Percentiles rank a stretch among this genome's conserved stretches.
Evolutionary conservation across 73 alveolate species (phyloP).

Genomic region (Symbiodinium natans): DNA sequence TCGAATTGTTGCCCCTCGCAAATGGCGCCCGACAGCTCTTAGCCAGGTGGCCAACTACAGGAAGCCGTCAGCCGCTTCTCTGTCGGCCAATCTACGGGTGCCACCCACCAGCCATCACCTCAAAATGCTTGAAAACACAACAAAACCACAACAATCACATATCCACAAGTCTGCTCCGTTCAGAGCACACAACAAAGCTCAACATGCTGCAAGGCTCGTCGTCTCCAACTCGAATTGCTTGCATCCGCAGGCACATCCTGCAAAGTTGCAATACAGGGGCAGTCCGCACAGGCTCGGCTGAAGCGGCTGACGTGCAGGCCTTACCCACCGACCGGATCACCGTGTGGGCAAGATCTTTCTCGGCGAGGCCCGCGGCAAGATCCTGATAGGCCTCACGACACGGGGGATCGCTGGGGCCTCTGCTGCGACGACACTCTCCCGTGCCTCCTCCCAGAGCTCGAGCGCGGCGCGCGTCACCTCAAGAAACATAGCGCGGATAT

Average conservation of each 20-base stretch:
- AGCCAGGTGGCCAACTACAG: slow-evolving; percentile 39
- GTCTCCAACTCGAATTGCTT: no score
- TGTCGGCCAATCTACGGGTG: background rate
- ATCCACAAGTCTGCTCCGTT: no score
- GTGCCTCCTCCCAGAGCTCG: slow-evolving; percentile 80
- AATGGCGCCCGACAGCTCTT: no score
- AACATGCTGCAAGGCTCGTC: background rate
- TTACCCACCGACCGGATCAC: slow-evolving; percentile 8
- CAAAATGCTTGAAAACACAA: background rate
- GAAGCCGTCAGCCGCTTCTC: slow-evolving; percentile 16
- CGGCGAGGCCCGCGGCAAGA: slow-evolving; percentile 21
- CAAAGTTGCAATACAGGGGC: no score
- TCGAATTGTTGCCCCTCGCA: no score
- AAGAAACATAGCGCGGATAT: background rate
- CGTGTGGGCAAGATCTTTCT: slow-evolving; percentile 20
- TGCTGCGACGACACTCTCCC: background rate
- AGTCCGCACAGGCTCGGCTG: no score
- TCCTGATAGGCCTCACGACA: slow-evolving; percentile 30
- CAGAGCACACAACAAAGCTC: no score
- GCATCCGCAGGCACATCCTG: no score
- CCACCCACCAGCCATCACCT: slow-evolving; percentile 89
- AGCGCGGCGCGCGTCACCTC: slow-evolving; percentile 37
- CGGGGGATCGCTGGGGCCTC: background rate
- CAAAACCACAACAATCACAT: no score
- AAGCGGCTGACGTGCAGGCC: no score